A percentile compares a stretch with the other conserved stretches of the same genome.
phyloP scores from a whole-genome alignment of 2,329 filamentous ascomycete genomes.

The Fusarium verticillioides region DNA sequence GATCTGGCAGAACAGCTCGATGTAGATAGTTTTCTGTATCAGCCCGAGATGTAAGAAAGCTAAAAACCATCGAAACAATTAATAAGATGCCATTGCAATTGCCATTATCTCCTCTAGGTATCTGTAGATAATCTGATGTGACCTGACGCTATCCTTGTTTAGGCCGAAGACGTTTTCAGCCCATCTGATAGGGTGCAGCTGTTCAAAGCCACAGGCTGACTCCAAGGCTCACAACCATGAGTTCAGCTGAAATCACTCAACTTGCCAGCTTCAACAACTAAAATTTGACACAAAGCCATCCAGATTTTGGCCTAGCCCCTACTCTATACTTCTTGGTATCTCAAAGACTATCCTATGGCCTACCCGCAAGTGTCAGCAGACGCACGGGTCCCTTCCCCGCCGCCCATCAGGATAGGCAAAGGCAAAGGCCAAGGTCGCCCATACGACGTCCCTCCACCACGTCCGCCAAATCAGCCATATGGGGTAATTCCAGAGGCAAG shows the following conservation, averaged over 20 bases:
- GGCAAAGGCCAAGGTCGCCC: background rate
- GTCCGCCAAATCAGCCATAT: background rate
- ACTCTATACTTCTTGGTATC: rapidly evolving
- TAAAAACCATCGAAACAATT: too few species aligned
- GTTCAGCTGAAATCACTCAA: background rate
- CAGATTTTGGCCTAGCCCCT: rapidly evolving
- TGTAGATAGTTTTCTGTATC: constrained; percentile 39
- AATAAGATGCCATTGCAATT: background rate
- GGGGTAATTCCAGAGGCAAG: background rate
- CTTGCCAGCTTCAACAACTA: background rate
- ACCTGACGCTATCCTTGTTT: background rate
- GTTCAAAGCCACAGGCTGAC: background rate
- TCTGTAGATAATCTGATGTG: background rate
- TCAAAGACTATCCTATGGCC: background rate
- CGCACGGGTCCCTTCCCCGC: background rate
- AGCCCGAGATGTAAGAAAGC: constrained; percentile 17
- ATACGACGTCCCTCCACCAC: background rate
- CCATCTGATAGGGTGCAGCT: background rate
- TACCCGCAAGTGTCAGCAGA: background rate
- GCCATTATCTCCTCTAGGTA: background rate
- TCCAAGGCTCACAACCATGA: background rate
- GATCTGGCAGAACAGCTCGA: constrained; percentile 48
- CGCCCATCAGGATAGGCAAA: rapidly evolving
- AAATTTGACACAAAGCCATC: rapidly evolving
- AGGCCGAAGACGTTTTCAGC: background rate